Evolutionary conservation across 305 asterid genomes (phyloP), one percentile per base, ranked within the genome.

Genomic region (Andrographis paniculata): DNA sequence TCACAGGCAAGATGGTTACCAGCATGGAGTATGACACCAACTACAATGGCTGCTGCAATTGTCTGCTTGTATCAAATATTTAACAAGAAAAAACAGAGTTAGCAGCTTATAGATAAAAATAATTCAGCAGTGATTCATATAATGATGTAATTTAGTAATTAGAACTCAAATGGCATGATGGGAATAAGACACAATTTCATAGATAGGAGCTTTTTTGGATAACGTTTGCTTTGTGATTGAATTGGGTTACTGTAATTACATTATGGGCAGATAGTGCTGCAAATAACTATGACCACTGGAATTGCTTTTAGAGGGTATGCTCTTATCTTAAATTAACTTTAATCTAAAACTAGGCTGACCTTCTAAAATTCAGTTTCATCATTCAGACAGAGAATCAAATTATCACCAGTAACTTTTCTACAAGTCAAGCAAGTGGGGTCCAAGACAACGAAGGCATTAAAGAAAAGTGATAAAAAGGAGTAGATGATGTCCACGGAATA

Each of bases 1-100:
- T 79, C 89, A 19, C 89, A 79, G 1, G 85, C 67, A 35, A 79
- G 78, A 51, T 79, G 89, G 63, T 71, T 68, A 15, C 83, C 83
- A 3, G 75, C 89, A 59, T 79, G 89, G 52, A 79, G 79, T 63
- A 77, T 74, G 30, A 79, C 47, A n/a, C 89, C 89, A 10, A 79
- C 63, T 20, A 71, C 76, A 45, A 79, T 68, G 54, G 80, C 85
- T 14, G 78, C 81, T 2, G 89, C 85, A 19, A 79, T 71, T 10
- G 80, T 69, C 85, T 79, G 72, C 52, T 47, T 31, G 45, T 6
- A 14, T 47, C 42, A 48, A 60, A 23, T 42, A 42, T 43, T 53
- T 42, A 23, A 45, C 38, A 42, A 13, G 9, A 42, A 42, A 44
- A 9, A 5, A 14, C 44, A 48, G 14, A 13, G 17, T 0, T 24